These are phyloP conservation scores for Dictyophora rubrovolvata DNA, from an alignment of 768 basidiomycete species.

Conservation along the genomic window DNA sequence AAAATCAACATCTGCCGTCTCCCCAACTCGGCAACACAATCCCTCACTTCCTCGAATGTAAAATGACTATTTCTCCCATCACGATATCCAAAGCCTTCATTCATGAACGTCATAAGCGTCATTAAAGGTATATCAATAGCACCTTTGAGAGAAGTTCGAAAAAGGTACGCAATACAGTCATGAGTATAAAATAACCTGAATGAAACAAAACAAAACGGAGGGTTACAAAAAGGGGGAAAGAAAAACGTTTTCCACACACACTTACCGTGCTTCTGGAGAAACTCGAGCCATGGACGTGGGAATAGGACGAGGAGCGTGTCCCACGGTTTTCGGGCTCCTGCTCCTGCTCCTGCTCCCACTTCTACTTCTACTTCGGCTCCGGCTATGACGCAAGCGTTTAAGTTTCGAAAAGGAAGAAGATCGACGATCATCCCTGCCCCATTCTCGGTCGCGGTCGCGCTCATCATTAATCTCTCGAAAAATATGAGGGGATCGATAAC, in stretches of 20 bases:
- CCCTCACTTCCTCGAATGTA: neutral
- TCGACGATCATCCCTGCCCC: neutral
- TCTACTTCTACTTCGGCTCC: neutral
- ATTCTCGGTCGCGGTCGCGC: no score
- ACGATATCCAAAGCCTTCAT: neutral
- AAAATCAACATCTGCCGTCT: conserved; percentile 2
- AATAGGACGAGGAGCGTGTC: neutral
- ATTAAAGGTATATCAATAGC: conserved; percentile 3
- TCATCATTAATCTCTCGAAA: no score
- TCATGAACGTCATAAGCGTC: conserved; percentile 7
- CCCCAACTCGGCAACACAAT: conserved; percentile 2
- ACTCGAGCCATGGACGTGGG: neutral
- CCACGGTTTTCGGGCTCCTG: no score
- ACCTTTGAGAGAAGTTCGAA: conserved; percentile 1
- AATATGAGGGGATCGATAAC: neutral
- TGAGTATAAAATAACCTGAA: neutral
- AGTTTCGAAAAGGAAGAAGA: neutral
- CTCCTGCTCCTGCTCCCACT: no score
- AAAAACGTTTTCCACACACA: neutral
- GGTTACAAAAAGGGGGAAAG: neutral
- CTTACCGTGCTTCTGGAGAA: conserved; percentile 4
- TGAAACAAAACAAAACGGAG: neutral
- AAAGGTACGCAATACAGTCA: conserved; percentile 5
- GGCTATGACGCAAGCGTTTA: neutral
- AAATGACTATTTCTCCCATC: neutral